These are phyloP conservation scores for Crithidia mellificae DNA, from an alignment of 208 protist species.

Conservation along the genomic window DNA sequence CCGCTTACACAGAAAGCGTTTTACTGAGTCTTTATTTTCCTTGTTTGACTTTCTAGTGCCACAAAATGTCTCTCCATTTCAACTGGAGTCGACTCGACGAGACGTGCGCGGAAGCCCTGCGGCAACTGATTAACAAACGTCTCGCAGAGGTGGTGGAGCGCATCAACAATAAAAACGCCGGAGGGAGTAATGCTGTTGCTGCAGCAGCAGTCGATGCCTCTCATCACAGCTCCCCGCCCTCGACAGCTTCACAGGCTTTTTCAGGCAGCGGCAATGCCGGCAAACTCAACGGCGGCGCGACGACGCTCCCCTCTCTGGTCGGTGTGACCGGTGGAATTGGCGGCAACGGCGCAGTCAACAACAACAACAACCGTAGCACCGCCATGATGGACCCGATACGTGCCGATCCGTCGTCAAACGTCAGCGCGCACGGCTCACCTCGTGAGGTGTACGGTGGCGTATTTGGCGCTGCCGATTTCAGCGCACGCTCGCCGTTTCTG, in stretches of 20 bases:
- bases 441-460: conserved; percentile 1
- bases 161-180: conserved; percentile 21
- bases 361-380: neutral
- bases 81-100: conserved; percentile 78
- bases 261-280: neutral
- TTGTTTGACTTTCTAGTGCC: neutral
- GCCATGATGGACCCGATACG: neutral
- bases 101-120: conserved; percentile 65
- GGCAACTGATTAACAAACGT: conserved; percentile 57
- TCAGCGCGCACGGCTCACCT: conserved; percentile 4
- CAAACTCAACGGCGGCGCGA: neutral
- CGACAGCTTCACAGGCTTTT: neutral
- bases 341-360: neutral
- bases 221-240: neutral
- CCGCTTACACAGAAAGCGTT: too few species aligned
- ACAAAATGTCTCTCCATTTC: conserved; percentile 57
- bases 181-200: too few species aligned
- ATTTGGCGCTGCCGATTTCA: neutral
- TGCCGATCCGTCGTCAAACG: conserved; percentile 4
- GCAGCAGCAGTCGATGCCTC: neutral
- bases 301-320: neutral
- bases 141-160: conserved; percentile 33
- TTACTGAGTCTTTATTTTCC: neutral
- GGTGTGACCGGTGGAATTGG: neutral
- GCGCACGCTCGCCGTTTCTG: conserved; percentile 2